Base-by-base conservation (phyloP, 1,284 basidiomycete genomes). In the Sphagnurus paluster region DNA sequence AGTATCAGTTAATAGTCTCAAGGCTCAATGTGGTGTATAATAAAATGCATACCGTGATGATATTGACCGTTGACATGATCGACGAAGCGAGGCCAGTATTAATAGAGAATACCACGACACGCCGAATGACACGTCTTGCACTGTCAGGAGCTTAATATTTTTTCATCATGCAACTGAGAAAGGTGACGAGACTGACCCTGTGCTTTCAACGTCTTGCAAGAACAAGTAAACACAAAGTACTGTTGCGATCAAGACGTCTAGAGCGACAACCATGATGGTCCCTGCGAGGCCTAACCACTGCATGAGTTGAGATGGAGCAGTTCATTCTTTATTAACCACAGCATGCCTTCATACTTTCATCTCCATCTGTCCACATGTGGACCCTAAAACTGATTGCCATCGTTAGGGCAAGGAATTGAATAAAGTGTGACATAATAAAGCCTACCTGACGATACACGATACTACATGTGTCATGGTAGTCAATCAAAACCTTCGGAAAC, bases 31-130 rank as follows among this genome's bases (percentile, higher is more conserved):
- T 8, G 4, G 29, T 24, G 24, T 4, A n/a, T n/a, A n/a, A n/a
- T 5, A 14, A 20, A 8, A 21, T 1, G 26, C 52, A 37, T 26
- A 56, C 55, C 32, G 50, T 56, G 13, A 50, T 49, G 28, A 54
- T 45, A 34, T 54, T 56, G n/a, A 50, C 17, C 5, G 34, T 50
- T 5, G 52, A 54, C 43, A 54, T 25, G 20, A 54, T 19, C 5
- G 47, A 52, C 1, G 52, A 52, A 9, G 44, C 52, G 14, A 56
- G 48, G 3, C 55, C 52, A 1, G 55, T 56, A 26, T 56, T 56
- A 11, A 56, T 30, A 11, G 55, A 44, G 39, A 52, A 54, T 19
- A 54, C 23, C 2, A 48, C 21, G n/a, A 52, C 34, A 2, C 51
- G 44, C 11, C 41, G 37, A 8, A 56, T 26, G 23, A 52, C 9